Base-by-base conservation (phyloP, 495 filamentous ascomycete genomes). In the Oleoguttula mirabilis region DNA sequence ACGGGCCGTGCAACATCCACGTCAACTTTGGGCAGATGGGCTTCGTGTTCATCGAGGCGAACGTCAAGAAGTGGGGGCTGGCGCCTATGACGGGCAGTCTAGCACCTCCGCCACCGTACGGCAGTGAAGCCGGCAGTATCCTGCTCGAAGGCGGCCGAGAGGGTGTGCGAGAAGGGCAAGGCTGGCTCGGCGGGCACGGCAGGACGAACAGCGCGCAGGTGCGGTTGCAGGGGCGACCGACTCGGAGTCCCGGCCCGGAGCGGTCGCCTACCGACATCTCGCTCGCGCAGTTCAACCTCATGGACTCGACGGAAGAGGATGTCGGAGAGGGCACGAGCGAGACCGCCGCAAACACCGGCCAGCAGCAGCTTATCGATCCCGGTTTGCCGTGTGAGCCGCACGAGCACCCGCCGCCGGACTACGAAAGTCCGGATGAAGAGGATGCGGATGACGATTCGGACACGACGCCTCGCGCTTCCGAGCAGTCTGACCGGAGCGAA, bases 1-100 rank as follows among this genome's bases (percentile, higher is more conserved):
- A 88, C 56, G 90, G 90, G 1, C 90, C 90, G 7, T 85, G 84
- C 56, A 79, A 77, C 12, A 70, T 96, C 4, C 88, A 96, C 59
- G 90, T 98, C 52, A 98, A 98, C 59, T 94, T 98, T 59, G 90
- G 90, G 2, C 90, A 98, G 58, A 80, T 86, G 52, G 90, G 90
- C 30, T 98, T 95, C 54, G 90, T 96, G 14, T 98, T 95, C 56
- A 96, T 98, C 56, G 90, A 98, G 64, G 90, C 86, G 32, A 98
- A 98, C 51, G 90, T 98, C 27, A 98, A 98, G 72, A 96, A 95
- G 70, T 96, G 90, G 90, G 90, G 90, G 5, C 65, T 98, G 39
- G 90, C 90, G 34, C 90, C 90, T 10, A 92, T 92, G 74, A 93
- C 88, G 1, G 90, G 90, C 30, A 92, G 83, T 56, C 70, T 96